Evolutionary conservation across 2,329 filamentous ascomycete species (phyloP), one percentile per base, ranked within the genome.

Genomic region (Apiospora pterosperma): DNA sequence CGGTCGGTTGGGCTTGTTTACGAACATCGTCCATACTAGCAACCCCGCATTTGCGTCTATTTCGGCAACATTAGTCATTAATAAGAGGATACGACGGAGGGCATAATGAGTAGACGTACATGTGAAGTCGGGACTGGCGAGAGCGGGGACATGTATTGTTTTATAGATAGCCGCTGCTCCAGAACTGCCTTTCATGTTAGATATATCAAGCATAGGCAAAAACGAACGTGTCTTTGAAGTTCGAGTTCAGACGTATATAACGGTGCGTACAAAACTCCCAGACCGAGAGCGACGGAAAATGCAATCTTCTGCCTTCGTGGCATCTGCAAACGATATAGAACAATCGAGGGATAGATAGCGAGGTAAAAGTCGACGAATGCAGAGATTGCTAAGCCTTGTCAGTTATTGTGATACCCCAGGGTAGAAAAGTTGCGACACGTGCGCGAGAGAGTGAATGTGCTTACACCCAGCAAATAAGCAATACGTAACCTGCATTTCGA

Each of bases 281-380:
- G n/a, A n/a, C n/a, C n/a, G n/a, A n/a, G n/a, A n/a, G n/a, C n/a
- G n/a, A n/a, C n/a, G n/a, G n/a, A 68, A 4, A 74, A 63, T 4
- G 67, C 67, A 0, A 72, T 10, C 65, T 72, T 73, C 67, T 73
- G 73, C 38, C 67, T 69, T 0, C 67, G 36, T 23, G 74, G 74
- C 69, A 82, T 73, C 39, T 79, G 76, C 8, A 81, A 69, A 7
- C 69, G 69, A 41, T 66, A 76, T 0, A 82, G 71, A 0, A 81
- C 73, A 2, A 77, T 59, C 2, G 75, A 74, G 0, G 79, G 79
- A 42, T 81, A 81, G 0, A 80, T 66, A 16, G 80, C 78, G 4
- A 81, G 73, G 61, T 81, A 81, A 0, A 81, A 67, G 65, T 81
- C 79, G 19, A 77, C 72, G 25, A 75, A 68, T 1, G 73, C 77